A percentile compares a stretch with the other conserved stretches of the same genome.
Conservation (phyloP, 2,329 filamentous ascomycete species). For the Colletotrichum liriopes region DNA sequence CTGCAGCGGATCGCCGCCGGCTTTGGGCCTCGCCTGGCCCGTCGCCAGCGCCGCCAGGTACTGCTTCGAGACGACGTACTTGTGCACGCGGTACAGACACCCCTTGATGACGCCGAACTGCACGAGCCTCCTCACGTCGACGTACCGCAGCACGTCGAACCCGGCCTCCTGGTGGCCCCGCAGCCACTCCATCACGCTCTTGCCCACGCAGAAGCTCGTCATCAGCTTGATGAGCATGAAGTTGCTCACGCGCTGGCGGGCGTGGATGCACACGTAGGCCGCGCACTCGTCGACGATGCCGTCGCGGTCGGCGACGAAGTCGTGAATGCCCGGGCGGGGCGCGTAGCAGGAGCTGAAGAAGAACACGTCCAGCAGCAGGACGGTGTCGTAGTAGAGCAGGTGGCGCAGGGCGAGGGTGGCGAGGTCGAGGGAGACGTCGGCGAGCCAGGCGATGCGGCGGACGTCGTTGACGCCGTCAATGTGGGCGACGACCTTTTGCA, state of each 20-base stretch:
- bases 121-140: constrained; percentile 92
- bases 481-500: constrained; percentile 84
- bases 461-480: constrained; percentile 95
- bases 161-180: constrained; percentile 78
- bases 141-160: constrained; percentile 77
- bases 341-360: constrained; percentile 95
- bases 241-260: constrained; percentile 64
- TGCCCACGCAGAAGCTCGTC: constrained; percentile 85
- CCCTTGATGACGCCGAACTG: constrained; percentile 98
- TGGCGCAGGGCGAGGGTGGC: constrained; percentile 90
- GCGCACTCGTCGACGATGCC: constrained; percentile 89
- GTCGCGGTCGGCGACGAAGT: constrained; percentile 82
- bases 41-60: constrained; percentile 71
- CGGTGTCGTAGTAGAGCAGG: constrained; percentile 92
- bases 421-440: constrained; percentile 89
- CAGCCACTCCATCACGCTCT: constrained; percentile 91
- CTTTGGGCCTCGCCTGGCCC: constrained; percentile 62
- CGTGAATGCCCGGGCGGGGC: constrained; percentile 81
- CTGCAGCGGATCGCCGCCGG: constrained; percentile 68
- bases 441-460: constrained; percentile 85
- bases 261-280: constrained; percentile 79
- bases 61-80: constrained; percentile 83
- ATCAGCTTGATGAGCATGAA: constrained; percentile 86
- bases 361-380: constrained; percentile 94
- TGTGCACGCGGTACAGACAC: constrained; percentile 92